These are phyloP conservation scores for Teratosphaeriaceae sp. DNA, from an alignment of 2,329 filamentous ascomycete genomes.

Conservation along the genomic window DNA sequence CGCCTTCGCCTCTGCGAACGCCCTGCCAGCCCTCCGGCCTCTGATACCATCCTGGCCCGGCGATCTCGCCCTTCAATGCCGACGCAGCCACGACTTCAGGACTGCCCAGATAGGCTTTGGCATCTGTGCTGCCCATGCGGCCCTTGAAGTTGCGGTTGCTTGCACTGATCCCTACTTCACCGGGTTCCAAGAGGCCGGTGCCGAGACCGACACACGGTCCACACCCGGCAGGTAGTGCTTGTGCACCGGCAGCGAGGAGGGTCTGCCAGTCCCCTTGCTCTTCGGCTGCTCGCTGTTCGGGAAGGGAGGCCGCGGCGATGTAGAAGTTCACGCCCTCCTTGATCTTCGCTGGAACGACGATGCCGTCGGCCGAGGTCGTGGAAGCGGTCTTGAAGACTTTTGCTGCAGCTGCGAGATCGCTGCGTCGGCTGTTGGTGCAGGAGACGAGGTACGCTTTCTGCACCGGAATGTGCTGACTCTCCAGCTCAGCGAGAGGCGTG, in stretches of 20 bases:
- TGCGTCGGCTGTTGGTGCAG: conserved; percentile 80
- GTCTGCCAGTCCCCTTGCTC: conserved; percentile 79
- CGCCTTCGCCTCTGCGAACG: conserved; percentile 65
- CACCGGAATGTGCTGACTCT: conserved; percentile 65
- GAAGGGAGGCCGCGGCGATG: conserved; percentile 75
- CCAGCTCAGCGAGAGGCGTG: conserved; percentile 68
- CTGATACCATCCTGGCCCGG: conserved; percentile 73
- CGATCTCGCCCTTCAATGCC: conserved; percentile 65
- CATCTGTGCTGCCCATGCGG: conserved; percentile 73
- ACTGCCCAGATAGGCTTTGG: conserved; percentile 78
- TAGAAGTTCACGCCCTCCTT: conserved; percentile 76
- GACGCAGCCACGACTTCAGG: conserved; percentile 91
- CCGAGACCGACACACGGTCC: conserved; percentile 83
- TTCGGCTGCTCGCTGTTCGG: conserved; percentile 72
- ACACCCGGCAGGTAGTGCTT: conserved; percentile 64
- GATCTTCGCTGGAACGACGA: conserved; percentile 54
- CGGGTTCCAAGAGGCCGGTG: conserved; percentile 69
- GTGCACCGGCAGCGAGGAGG: conserved; percentile 72
- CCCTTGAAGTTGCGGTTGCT: conserved; percentile 89
- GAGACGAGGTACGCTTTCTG: conserved; percentile 83
- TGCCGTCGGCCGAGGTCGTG: conserved; percentile 47
- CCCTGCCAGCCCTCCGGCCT: conserved; percentile 61
- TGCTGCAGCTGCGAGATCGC: conserved; percentile 75
- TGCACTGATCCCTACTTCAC: conserved; percentile 80
- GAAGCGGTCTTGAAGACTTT: conserved; percentile 77